Evolutionary conservation across 2,329 filamentous ascomycete genomes (phyloP), one percentile per base, ranked within the genome.

Genomic region (Ramularia collo-cygni): DNA sequence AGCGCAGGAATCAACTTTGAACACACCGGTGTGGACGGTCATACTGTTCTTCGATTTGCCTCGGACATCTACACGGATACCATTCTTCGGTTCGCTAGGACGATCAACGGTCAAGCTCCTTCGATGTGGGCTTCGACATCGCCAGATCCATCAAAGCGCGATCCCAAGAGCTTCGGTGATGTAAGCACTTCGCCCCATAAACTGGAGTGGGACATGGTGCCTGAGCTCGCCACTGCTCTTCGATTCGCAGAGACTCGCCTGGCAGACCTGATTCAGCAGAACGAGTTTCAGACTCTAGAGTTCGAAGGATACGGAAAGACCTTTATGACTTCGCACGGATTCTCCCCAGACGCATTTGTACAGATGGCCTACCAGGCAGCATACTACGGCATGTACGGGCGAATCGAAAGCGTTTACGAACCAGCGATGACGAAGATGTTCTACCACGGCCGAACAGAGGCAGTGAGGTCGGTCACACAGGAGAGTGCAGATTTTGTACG

Each of bases 361-460:
- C 92, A 98, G 64, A 96, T 98, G 90, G 92, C 92, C 0, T 95
- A 95, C 68, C 92, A 98, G 63, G 90, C 90, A 4, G 90, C 92
- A 1, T 96, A 98, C 69, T 98, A 95, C 57, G 92, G 92, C 2
- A 74, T 98, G 6, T 98, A 96, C 55, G 92, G 92, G 3, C 80
- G 87, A 4, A 79, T 95, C 1, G 92, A 96, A 63, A 94, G 87
- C 59, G 92, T 89, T 0, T 98, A 98, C 61, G 92, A 98, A 64
- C 92, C 92, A 6, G 90, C 92, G 29, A 96, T 98, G 92, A 98
- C 92, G 37, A 98, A 98, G 64, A 71, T 83, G 43, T 98, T 79
- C 66, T 77, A 93, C 44, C 92, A 96, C 60, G 92, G 92, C 8
- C 83, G 92, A 32, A 98, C 92, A 0, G 92, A 98, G 65, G 90